Evolutionary conservation across 2,329 filamentous ascomycete species (phyloP), one percentile per base, ranked within the genome.

Genomic region (Daldinia sp.): DNA sequence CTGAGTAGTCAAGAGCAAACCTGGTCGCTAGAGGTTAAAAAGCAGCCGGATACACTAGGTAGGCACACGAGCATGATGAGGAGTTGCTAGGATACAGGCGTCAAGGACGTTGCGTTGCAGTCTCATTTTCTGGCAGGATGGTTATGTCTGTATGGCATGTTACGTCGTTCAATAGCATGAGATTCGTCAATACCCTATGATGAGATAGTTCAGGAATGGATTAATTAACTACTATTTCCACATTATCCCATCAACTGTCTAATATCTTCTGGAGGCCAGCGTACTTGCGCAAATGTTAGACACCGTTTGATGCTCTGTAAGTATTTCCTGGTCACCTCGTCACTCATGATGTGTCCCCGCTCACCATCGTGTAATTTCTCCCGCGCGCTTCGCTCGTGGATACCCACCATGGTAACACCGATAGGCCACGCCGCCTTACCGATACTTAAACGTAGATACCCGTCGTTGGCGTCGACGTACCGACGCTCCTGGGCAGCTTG

Each of bases 401-500:
- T 99, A 85, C 96, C 96, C 77, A 99, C 96, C 96, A 98, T 99
- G 79, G 96, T 99, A 42, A 99, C 96, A 81, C 96, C 96, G 77
- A 99, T 99, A 26, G 96, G 96, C 96, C 96, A 99, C 15, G 96
- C 96, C 73, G 94, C 94, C 83, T 97, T 97, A 72, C 94, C 94
- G 77, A 99, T 99, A 79, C 93, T 97, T 61, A 99, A 85, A 60
- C 93, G 87, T 68, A 99, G 84, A 80, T 99, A 99, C 0, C 93
- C 94, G 79, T 99, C 93, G 78, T 98, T 98, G 37, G 96, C 96
- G 81, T 98, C 93, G 53, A 99, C 95, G 78, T 99, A 99, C 70
- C 93, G 89, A 67, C 94, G 88, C 78, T 94, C 90, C 81, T 99
- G 96, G 3, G 95, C 93, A 28, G 94, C 92, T 76, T 92, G 88